These are phyloP conservation scores for Fomitiporia mediterranea DNA, from an alignment of 1,284 basidiomycete genomes.

Conservation along the genomic window DNA sequence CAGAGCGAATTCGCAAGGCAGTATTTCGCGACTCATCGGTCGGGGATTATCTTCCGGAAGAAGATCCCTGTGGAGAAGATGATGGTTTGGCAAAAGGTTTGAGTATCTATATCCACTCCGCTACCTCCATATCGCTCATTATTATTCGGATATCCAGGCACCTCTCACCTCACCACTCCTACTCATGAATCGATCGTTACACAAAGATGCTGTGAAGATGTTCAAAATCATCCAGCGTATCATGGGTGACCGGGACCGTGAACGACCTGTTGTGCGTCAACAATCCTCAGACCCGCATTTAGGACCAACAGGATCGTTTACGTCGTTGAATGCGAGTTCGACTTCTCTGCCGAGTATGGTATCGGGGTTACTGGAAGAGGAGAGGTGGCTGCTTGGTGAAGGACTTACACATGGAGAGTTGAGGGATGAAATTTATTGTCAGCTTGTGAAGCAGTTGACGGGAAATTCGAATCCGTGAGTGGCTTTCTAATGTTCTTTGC, in stretches of 20 bases:
- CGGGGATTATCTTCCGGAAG: slow-evolving; percentile 78
- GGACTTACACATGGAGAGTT: slow-evolving; percentile 77
- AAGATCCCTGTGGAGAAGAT: slow-evolving; percentile 76
- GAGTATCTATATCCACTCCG: slow-evolving; percentile 20
- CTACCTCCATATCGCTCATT: background rate
- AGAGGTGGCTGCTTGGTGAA: slow-evolving; percentile 78
- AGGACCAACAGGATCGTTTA: slow-evolving; percentile 27
- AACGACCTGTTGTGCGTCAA: slow-evolving; percentile 45
- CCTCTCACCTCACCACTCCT: slow-evolving; percentile 73
- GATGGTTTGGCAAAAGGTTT: slow-evolving; percentile 86
- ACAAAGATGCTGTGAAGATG: slow-evolving; percentile 73
- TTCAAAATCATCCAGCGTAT: slow-evolving; percentile 89
- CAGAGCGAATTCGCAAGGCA: slow-evolving; percentile 78
- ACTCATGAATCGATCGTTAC: slow-evolving; percentile 57
- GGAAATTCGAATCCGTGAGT: slow-evolving; percentile 75
- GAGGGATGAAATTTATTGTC: slow-evolving; percentile 89
- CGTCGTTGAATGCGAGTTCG: slow-evolving; percentile 50
- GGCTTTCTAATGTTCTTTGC: background rate
- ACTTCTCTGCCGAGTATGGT: slow-evolving; percentile 41
- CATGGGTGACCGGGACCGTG: slow-evolving; percentile 86
- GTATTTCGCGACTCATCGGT: slow-evolving; percentile 86
- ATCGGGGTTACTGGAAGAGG: slow-evolving; percentile 67
- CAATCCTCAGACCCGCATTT: slow-evolving; percentile 34
- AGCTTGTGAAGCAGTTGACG: slow-evolving; percentile 85
- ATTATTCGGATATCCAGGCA: slow-evolving; percentile 32